Evolutionary conservation across 2,329 filamentous ascomycete genomes (phyloP).

Genomic region (Verticillium nubilum): DNA sequence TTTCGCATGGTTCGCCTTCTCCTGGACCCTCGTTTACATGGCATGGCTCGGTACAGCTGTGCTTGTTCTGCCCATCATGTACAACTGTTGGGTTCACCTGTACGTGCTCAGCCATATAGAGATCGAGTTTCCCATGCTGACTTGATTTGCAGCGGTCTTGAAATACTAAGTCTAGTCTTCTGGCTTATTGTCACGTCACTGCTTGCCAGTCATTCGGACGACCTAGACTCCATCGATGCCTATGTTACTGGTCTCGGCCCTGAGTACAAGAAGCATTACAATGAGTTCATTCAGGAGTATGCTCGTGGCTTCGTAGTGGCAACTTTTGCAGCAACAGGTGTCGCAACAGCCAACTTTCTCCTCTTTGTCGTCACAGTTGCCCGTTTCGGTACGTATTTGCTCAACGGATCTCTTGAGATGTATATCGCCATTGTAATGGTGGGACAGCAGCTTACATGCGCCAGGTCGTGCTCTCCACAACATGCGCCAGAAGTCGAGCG

Average conservation of each 20-base stretch:
- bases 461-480: conserved; percentile 11
- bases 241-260: conserved; percentile 10
- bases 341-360: conserved; percentile 8
- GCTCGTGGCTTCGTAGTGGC: conserved; percentile 11
- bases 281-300: conserved; percentile 8
- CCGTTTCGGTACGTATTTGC: conserved; percentile 8
- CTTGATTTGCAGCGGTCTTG: conserved; percentile 5
- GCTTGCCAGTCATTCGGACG: conserved; percentile 12
- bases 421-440: neutral
- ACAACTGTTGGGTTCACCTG: conserved; percentile 15
- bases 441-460: neutral
- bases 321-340: conserved; percentile 11
- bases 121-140: neutral
- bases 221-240: conserved; percentile 11
- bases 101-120: neutral
- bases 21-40: conserved; percentile 13
- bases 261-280: conserved; percentile 10
- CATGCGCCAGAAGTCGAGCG: conserved; percentile 5
- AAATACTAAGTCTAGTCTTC: conserved; percentile 11
- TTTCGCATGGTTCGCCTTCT: conserved; percentile 13
- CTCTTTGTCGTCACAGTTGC: conserved; percentile 11
- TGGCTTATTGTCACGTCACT: conserved; percentile 13
- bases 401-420: neutral
- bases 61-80: conserved; percentile 12
- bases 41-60: conserved; percentile 11